Conservation (phyloP, 495 filamentous ascomycete genomes). For the Daldinia concentrica region DNA sequence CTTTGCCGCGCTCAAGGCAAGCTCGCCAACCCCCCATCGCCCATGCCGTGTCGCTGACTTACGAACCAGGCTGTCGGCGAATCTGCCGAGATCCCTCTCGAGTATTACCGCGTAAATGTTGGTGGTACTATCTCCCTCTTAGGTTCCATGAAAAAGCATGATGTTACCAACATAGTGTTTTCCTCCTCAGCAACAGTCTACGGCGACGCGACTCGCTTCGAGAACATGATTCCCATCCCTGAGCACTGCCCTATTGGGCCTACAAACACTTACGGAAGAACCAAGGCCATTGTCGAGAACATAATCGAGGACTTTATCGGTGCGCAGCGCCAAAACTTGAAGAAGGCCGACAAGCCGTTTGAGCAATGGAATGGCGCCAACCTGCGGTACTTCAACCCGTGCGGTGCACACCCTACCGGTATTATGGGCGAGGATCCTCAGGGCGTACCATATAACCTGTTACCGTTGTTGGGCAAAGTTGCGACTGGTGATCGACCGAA, state of each 20-base stretch:
- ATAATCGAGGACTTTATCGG: slow-evolving; percentile 92
- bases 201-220: slow-evolving; percentile 94
- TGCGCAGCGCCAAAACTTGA: slow-evolving; percentile 82
- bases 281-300: slow-evolving; percentile 88
- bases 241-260: slow-evolving; percentile 95
- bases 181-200: slow-evolving; percentile 89
- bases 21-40: slow-evolving; percentile 35
- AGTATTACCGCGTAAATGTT: slow-evolving; percentile 98
- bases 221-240: slow-evolving; percentile 98
- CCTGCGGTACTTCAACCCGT: slow-evolving; percentile 97
- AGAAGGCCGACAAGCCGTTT: slow-evolving; percentile 78
- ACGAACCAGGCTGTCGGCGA: slow-evolving; percentile 85
- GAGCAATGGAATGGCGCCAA: slow-evolving; percentile 93
- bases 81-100: slow-evolving; percentile 91
- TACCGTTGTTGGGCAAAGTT: slow-evolving; percentile 93
- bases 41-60: slow-evolving; percentile 13
- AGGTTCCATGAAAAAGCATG: slow-evolving; percentile 83
- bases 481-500: slow-evolving; percentile 95
- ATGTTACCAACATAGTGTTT: slow-evolving; percentile 97
- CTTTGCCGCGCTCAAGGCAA: slow-evolving; percentile 95
- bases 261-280: slow-evolving; percentile 96
- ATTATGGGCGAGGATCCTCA: slow-evolving; percentile 99
- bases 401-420: slow-evolving; percentile 91
- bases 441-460: slow-evolving; percentile 93
- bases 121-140: slow-evolving; percentile 91